Base-by-base conservation (phyloP, 345 rosid species). In the Rhodamnia argentea region DNA sequence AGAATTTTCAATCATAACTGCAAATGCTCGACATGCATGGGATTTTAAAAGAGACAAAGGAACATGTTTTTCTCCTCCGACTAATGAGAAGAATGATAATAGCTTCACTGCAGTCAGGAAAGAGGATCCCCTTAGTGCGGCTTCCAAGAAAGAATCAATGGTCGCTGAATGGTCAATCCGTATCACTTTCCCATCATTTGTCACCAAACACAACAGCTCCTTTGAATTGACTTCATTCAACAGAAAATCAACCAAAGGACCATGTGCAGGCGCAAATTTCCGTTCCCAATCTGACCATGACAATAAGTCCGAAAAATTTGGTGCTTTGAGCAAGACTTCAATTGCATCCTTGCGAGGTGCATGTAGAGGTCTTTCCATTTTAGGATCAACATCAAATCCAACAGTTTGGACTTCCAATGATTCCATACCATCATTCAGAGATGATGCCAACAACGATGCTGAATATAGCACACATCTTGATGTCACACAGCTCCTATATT, bases 231-330 rank as follows among this genome's bases (percentile, higher is more conserved):
- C 94, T 88, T 94, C 98, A 88, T 86, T 92, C 91, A 93, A 88
- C 89, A 95, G 88, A 94, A 94, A 96, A 47, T 83, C 92, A 62
- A 91, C 84, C 85, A 97, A 93, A 87, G 97, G 92, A 85, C 99
- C 99, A 88, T 93, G 93, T 29, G 92, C 86, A 27, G 98, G 96
- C 84, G 98, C 95, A 93, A 90, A 97, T 87, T 90, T 82, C 85
- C 83, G 88, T 87, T 97, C 98, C 99, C 99, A 97, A 86, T 95
- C 98, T 74, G 96, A 97, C 96, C 96, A 97, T 32, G 91, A 90
- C 85, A 84, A 88, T 64, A 97, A 85, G 90, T 97, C 98, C 26
- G 94, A 93, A 89, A 97, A 88, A 91, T 96, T 91, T 10, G 99
- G 99, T 83, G 96, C 99, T 83, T 87, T 89, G 86, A 91, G 92